phyloP scores from a whole-genome alignment of 331 rosid species.

The Pyracantha coccinea region DNA sequence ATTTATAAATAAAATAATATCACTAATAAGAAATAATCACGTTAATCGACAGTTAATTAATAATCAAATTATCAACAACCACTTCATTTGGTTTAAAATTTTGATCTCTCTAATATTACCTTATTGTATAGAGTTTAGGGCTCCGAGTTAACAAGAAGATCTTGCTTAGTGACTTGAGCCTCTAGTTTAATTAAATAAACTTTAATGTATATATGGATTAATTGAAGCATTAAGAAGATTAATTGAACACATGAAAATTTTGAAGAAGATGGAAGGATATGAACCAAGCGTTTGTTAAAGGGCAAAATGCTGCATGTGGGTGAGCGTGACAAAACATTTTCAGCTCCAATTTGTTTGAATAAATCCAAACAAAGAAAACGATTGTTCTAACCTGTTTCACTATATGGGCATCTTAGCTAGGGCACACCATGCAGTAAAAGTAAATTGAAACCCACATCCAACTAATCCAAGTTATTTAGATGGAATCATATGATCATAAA shows the following conservation, averaged over 20 bases:
- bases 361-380: conserved; percentile 8
- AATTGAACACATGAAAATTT: not conserved
- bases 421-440: not conserved
- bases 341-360: not conserved
- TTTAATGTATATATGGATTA: not conserved
- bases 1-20: no score
- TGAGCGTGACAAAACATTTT: conserved; percentile 3
- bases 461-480: not conserved
- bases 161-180: conserved; percentile 6
- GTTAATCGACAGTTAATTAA: no score
- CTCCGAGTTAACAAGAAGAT: not conserved
- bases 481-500: not conserved
- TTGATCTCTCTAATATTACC: no score
- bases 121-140: not conserved
- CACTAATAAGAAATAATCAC: no score
- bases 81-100: no score
- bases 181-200: not conserved
- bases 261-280: not conserved
- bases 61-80: no score
- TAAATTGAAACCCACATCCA: not conserved
- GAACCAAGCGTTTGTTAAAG: conserved; percentile 6
- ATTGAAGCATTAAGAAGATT: not conserved
- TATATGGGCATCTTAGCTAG: not conserved
- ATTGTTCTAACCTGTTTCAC: not conserved
- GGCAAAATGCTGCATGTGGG: not conserved